Conservation (phyloP, 306 rosid genomes). For the Vigna nakashimae region DNA sequence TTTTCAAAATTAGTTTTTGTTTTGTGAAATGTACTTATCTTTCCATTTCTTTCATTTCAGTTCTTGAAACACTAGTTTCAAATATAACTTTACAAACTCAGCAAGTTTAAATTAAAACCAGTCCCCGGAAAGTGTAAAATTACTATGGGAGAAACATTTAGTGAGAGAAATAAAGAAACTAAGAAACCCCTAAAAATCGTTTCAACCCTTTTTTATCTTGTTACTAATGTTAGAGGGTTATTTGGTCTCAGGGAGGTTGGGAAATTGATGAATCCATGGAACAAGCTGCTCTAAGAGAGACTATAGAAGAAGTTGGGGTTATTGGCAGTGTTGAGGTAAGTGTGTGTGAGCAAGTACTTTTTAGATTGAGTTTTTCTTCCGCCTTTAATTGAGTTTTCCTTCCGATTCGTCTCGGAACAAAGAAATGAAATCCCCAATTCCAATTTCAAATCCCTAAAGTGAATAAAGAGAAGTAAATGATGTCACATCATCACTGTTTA, state of each 20-base stretch:
- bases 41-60: neutral
- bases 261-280: slow-evolving; percentile 83
- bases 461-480: too few relatives aligned
- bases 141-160: neutral
- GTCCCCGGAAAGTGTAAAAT: neutral
- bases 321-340: slow-evolving; percentile 74
- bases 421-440: too few relatives aligned
- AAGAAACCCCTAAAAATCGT: neutral
- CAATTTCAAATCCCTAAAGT: too few relatives aligned
- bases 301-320: slow-evolving; percentile 93
- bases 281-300: slow-evolving; percentile 87
- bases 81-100: too few relatives aligned
- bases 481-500: too few relatives aligned
- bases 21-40: neutral
- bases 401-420: too few relatives aligned
- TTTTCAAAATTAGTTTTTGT: neutral
- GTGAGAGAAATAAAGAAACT: neutral
- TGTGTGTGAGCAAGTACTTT: slow-evolving; percentile 38
- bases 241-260: slow-evolving; percentile 88
- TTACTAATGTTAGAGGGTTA: slow-evolving; percentile 43
- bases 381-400: too few relatives aligned
- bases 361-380: neutral
- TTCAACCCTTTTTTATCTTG: neutral
- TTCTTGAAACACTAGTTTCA: neutral
- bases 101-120: neutral